phyloP scores from a whole-genome alignment of 495 filamentous ascomycete genomes.

The Xylaria acuta region DNA sequence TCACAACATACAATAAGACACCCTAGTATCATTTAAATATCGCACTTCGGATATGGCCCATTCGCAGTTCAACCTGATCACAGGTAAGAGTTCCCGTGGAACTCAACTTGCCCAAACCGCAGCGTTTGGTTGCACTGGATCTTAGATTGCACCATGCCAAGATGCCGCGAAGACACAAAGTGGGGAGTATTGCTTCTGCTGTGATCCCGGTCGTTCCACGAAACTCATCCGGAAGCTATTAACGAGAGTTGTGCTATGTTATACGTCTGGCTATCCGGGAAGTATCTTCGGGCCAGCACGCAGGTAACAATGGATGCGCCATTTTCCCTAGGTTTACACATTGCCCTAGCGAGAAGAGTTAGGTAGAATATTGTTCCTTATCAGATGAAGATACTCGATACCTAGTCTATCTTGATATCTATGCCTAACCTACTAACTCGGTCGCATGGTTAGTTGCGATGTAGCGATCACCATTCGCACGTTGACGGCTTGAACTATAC shows the following conservation, averaged over 20 bases:
- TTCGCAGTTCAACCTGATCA: neutral
- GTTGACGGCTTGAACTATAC: neutral
- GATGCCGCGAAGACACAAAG: neutral
- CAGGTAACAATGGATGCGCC: neutral
- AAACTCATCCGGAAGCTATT: neutral
- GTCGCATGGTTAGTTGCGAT: neutral
- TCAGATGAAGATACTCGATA: neutral
- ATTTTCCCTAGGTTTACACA: neutral
- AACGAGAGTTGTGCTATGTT: neutral
- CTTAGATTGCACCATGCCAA: constrained; percentile 12
- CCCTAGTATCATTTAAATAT: neutral
- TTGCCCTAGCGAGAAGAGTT: neutral
- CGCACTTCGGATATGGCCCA: neutral
- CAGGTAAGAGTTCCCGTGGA: neutral
- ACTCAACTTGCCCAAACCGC: constrained; percentile 1
- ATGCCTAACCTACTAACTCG: neutral
- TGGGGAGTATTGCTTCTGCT: constrained; percentile 2
- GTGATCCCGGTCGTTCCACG: constrained; percentile 18
- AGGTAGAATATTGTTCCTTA: neutral
- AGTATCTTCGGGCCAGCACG: neutral
- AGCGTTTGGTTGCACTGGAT: neutral
- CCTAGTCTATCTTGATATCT: neutral
- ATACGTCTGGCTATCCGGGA: neutral
- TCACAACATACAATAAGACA: neutral
- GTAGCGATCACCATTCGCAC: constrained; percentile 6